Percentiles rank a stretch among this genome's conserved stretches.
These are phyloP conservation scores for Phytopythium montanum DNA, from an alignment of 352 stramenopile species.

Conservation along the genomic window DNA sequence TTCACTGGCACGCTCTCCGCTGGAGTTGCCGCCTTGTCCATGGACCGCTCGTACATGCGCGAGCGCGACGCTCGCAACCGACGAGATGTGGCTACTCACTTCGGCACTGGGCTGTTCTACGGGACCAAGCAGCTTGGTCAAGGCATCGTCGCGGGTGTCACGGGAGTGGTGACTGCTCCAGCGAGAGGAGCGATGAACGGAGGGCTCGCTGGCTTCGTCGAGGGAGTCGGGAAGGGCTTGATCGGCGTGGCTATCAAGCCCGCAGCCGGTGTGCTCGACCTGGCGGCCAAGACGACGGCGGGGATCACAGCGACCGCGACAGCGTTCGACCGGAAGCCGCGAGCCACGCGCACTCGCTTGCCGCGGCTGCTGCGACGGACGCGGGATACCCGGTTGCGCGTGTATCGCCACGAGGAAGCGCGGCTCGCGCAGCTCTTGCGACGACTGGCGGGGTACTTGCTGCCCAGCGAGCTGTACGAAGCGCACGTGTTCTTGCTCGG, in stretches of 20 bases:
- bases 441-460: constrained; percentile 45
- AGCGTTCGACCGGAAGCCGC: constrained; percentile 74
- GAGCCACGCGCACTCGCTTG: constrained; percentile 56
- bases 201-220: constrained; percentile 86
- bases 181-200: constrained; percentile 88
- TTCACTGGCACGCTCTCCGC: constrained; percentile 91
- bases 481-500: constrained; percentile 65
- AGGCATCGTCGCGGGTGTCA: constrained; percentile 87
- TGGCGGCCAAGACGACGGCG: constrained; percentile 70
- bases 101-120: constrained; percentile 80
- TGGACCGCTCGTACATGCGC: constrained; percentile 89
- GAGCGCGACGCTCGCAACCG: constrained; percentile 72
- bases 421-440: constrained; percentile 61
- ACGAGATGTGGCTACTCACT: constrained; percentile 81
- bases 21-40: constrained; percentile 85
- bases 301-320: constrained; percentile 84
- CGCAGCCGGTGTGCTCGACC: constrained; percentile 79
- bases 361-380: constrained; percentile 73
- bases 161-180: constrained; percentile 89
- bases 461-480: constrained; percentile 78
- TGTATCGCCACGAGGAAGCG: constrained; percentile 74
- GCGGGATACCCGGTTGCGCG: constrained; percentile 67
- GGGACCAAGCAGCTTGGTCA: constrained; percentile 90
- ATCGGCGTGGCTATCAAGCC: constrained; percentile 89
- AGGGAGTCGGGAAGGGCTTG: constrained; percentile 84